A percentile compares a stretch with the other conserved stretches of the same genome.
phyloP scores from a whole-genome alignment of 2,329 filamentous ascomycete species.

The Colletotrichum camelliae region DNA sequence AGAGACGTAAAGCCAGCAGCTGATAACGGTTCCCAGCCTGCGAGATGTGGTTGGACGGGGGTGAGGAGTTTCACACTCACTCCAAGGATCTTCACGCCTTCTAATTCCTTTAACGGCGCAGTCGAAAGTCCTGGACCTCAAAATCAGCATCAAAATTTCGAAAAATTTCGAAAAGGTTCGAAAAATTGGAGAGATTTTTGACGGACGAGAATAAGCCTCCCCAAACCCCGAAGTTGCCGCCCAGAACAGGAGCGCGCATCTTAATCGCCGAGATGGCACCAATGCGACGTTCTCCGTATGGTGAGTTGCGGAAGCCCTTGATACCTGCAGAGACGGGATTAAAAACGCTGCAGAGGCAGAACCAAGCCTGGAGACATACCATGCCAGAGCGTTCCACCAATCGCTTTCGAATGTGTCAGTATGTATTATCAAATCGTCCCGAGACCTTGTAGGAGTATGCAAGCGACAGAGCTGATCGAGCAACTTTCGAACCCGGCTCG shows the following conservation, averaged over 20 bases:
- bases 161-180: too few relatives aligned
- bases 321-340: slow-evolving; percentile 46
- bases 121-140: slow-evolving; percentile 63
- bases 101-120: slow-evolving; percentile 93
- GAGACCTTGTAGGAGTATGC: background rate
- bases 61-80: too few relatives aligned
- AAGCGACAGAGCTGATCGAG: background rate
- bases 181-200: too few relatives aligned
- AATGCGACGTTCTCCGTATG: slow-evolving; percentile 93
- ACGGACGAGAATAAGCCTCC: background rate
- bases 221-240: slow-evolving; percentile 94
- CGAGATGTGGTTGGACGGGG: slow-evolving; percentile 7
- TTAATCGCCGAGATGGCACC: slow-evolving; percentile 97
- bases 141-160: background rate
- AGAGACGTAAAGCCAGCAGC: too few relatives aligned
- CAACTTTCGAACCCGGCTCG: background rate
- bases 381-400: slow-evolving; percentile 90
- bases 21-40: too few relatives aligned
- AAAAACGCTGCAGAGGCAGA: fast-evolving
- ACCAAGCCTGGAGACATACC: slow-evolving; percentile 45
- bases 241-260: slow-evolving; percentile 92
- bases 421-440: background rate
- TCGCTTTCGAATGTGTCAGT: slow-evolving; percentile 44
- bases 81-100: slow-evolving; percentile 73
- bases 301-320: slow-evolving; percentile 90